Conservation (phyloP, 768 basidiomycete genomes). For the Phlegmacium glaucopus region DNA sequence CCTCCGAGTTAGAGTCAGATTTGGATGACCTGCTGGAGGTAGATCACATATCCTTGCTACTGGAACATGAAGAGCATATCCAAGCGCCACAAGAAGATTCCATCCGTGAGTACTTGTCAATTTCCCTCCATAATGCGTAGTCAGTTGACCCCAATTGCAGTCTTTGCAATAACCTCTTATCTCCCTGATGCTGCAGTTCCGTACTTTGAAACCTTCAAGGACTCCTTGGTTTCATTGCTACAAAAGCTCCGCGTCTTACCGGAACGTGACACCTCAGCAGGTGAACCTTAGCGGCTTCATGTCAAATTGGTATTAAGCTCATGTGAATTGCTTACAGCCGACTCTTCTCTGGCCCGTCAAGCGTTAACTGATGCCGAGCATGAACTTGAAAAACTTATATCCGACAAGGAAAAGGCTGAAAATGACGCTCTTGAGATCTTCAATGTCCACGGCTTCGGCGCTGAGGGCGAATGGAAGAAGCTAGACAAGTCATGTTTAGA, state of each 20-base stretch:
- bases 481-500: conserved; percentile 78
- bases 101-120: conserved; percentile 45
- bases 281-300: conserved; percentile 21
- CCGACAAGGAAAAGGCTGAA: conserved; percentile 51
- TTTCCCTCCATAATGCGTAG: background rate
- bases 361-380: conserved; percentile 62
- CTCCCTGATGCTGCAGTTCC: conserved; percentile 80
- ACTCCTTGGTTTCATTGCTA: conserved; percentile 59
- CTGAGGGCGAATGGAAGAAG: conserved; percentile 94
- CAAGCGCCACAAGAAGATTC: conserved; percentile 44
- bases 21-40: conserved; percentile 53
- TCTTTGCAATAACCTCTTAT: conserved; percentile 77
- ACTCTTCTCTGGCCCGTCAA: conserved; percentile 60
- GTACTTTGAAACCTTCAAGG: conserved; percentile 65
- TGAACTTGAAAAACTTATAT: conserved; percentile 46
- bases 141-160: conserved; percentile 35
- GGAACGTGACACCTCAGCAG: conserved; percentile 34
- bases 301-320: background rate
- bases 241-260: conserved; percentile 58
- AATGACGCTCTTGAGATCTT: conserved; percentile 66
- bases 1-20: conserved; percentile 53
- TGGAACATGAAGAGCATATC: conserved; percentile 74
- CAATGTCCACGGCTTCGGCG: conserved; percentile 61
- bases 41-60: conserved; percentile 72
- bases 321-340: conserved; percentile 26